Evolutionary conservation across 345 rosid species (phyloP).

Genomic region (Fremontodendron californicum): DNA sequence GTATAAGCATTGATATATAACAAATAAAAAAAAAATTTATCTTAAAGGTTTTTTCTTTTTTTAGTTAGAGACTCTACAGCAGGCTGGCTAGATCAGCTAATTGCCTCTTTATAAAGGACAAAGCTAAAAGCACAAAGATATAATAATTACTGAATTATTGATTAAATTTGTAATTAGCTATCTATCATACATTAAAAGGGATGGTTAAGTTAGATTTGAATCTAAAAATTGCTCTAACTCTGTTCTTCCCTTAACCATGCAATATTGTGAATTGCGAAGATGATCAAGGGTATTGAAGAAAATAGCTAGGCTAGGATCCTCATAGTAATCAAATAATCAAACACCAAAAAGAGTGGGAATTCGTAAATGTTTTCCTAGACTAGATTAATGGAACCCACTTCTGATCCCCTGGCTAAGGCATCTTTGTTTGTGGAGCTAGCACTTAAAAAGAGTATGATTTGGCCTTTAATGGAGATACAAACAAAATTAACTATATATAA

Average conservation of each 20-base stretch:
- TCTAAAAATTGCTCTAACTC: too few species aligned
- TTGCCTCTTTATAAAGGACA: background rate
- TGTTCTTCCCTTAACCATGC: too few species aligned
- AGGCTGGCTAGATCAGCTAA: background rate
- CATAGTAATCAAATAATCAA: too few species aligned
- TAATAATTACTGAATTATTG: background rate
- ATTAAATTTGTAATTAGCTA: background rate
- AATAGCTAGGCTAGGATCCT: too few species aligned
- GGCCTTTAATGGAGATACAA: background rate
- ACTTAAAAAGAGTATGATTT: background rate
- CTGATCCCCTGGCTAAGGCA: background rate
- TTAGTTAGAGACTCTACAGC: background rate
- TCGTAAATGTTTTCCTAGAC: too few species aligned
- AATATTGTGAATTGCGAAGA: too few species aligned
- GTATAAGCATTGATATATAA: background rate
- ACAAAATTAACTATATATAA: background rate
- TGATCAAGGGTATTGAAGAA: too few species aligned
- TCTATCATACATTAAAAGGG: background rate
- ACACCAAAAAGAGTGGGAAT: too few species aligned
- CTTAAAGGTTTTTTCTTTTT: background rate
- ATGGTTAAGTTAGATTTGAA: background rate
- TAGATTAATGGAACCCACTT: background rate
- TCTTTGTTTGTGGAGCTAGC: background rate
- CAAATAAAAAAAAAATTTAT: background rate
- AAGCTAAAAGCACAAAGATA: background rate